phyloP scores from a whole-genome alignment of 805 yeast genomes.

The Starmerella potacharoeniae region DNA sequence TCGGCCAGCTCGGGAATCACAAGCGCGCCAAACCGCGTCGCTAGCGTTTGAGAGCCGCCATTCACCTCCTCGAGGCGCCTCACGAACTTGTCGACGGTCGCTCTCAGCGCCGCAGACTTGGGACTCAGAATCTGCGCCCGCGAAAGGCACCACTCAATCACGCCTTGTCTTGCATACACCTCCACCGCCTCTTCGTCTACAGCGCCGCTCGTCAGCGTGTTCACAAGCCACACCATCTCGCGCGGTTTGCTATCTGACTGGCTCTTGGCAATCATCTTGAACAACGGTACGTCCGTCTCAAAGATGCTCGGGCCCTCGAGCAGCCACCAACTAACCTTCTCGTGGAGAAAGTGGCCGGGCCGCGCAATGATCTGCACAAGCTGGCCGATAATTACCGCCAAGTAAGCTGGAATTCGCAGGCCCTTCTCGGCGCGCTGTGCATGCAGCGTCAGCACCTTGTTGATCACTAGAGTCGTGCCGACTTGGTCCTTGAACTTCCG shows the following conservation, averaged over 20 bases:
- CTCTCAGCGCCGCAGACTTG: constrained; percentile 8
- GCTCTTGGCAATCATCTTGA: constrained; percentile 18
- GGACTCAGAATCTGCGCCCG: constrained; percentile 14
- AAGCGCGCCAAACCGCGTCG: constrained; percentile 17
- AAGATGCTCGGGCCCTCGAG: constrained; percentile 41
- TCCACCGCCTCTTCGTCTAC: constrained; percentile 42
- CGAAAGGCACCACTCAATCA: constrained; percentile 58
- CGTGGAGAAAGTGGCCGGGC: constrained; percentile 68
- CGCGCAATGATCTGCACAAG: constrained; percentile 47
- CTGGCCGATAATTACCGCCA: constrained; percentile 46
- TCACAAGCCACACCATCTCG: constrained; percentile 58
- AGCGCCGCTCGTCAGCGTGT: constrained; percentile 38
- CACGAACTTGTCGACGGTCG: constrained; percentile 12
- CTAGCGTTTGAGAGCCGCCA: constrained; percentile 14
- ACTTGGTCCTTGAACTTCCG: constrained; percentile 19
- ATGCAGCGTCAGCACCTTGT: constrained; percentile 14
- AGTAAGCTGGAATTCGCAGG: constrained; percentile 25
- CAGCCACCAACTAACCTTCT: constrained; percentile 55
- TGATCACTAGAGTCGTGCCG: constrained; percentile 17
- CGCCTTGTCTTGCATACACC: constrained; percentile 40
- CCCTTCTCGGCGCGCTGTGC: not conserved
- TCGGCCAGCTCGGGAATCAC: constrained; percentile 6
- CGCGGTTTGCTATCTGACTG: constrained; percentile 34
- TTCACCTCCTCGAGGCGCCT: constrained; percentile 15
- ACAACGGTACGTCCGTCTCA: constrained; percentile 37